Percentiles rank a stretch among this genome's conserved stretches.
phyloP scores from a whole-genome alignment of 768 basidiomycete genomes.

The Filobasidium floriforme region DNA sequence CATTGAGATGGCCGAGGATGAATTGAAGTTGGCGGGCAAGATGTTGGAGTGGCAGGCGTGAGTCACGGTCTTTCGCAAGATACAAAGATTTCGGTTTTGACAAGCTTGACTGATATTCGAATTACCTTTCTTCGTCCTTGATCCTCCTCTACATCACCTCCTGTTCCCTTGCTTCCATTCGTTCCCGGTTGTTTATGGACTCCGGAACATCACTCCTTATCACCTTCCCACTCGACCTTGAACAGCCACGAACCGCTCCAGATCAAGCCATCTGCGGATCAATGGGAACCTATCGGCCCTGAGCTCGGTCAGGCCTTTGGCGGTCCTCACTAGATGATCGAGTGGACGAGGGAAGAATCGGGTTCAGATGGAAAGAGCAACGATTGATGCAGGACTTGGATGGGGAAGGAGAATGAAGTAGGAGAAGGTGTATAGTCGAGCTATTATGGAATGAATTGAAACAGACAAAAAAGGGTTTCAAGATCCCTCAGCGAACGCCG shows the following conservation, averaged over 20 bases:
- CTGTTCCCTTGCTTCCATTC: background rate
- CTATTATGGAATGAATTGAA: no score
- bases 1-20: constrained; percentile 71
- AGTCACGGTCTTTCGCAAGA: constrained; percentile 46
- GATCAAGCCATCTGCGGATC: constrained; percentile 68
- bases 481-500: no score
- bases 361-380: background rate
- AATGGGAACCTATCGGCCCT: constrained; percentile 58
- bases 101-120: constrained; percentile 12
- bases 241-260: constrained; percentile 80
- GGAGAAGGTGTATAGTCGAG: no score
- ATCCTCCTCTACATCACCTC: background rate
- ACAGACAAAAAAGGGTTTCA: no score
- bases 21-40: constrained; percentile 65
- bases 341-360: background rate
- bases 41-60: constrained; percentile 96
- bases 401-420: background rate
- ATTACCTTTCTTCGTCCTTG: background rate
- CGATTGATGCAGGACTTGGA: background rate
- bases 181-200: no score
- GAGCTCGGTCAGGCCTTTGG: constrained; percentile 17
- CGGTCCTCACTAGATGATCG: constrained; percentile 8
- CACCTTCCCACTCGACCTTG: background rate
- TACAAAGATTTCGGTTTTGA: constrained; percentile 5
- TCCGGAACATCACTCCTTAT: no score